Percentiles rank a stretch among this genome's conserved stretches.
phyloP scores from a whole-genome alignment of 1,139 yeast species.

The Diutina mesorugosa region DNA sequence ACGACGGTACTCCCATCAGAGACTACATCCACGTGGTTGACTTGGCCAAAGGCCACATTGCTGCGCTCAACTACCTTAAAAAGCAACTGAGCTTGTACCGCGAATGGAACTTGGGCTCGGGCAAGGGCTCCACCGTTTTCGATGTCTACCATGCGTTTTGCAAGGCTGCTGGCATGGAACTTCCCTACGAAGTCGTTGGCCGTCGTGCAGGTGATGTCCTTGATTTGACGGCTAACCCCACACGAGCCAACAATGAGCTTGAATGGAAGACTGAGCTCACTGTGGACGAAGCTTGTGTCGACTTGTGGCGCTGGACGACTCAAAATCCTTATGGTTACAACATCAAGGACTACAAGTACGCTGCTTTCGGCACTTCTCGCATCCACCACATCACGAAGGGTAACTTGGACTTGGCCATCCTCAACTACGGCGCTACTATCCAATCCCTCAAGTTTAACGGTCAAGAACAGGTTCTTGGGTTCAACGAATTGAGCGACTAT shows the following conservation, averaged over 20 bases:
- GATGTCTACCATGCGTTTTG: constrained; percentile 60
- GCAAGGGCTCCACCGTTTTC: constrained; percentile 65
- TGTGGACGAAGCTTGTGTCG: constrained; percentile 55
- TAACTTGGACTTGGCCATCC: constrained; percentile 27
- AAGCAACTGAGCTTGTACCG: constrained; percentile 34
- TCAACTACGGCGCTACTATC: constrained; percentile 41
- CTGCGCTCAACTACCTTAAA: constrained; percentile 53
- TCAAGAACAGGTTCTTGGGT: constrained; percentile 21
- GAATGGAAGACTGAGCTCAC: constrained; percentile 48
- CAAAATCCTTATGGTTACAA: constrained; percentile 57
- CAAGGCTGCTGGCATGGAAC: constrained; percentile 51
- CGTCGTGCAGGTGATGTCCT: constrained; percentile 76
- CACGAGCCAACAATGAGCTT: constrained; percentile 54
- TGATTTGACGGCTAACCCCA: constrained; percentile 59
- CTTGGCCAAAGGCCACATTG: constrained; percentile 68
- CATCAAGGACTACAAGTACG: constrained; percentile 14
- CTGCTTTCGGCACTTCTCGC: constrained; percentile 23
- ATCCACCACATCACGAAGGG: constrained; percentile 26
- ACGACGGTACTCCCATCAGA: constrained; percentile 74
- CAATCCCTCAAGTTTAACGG: constrained; percentile 21
- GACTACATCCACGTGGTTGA: constrained; percentile 79
- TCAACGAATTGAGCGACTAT: constrained; percentile 23
- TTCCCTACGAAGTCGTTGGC: constrained; percentile 52
- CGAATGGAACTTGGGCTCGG: constrained; percentile 81
- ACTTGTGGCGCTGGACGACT: constrained; percentile 70